Evolutionary conservation across 768 basidiomycete genomes (phyloP).

Genomic region (Leccinellum luteum): DNA sequence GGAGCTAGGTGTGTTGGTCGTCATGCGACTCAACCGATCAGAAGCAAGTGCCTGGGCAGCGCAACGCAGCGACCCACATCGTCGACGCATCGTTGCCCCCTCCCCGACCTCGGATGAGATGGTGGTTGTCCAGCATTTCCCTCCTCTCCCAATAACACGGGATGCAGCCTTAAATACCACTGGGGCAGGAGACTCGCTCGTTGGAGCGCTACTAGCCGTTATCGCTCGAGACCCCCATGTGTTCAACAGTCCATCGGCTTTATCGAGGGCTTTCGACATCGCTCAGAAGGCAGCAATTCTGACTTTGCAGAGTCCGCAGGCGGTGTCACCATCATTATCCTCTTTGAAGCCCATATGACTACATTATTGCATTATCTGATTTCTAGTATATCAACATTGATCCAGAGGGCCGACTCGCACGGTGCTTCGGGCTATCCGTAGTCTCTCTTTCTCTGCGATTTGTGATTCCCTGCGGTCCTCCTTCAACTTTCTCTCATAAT

Average conservation of each 20-base stretch:
- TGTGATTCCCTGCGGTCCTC: conserved; percentile 35
- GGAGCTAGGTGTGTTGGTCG: conserved; percentile 58
- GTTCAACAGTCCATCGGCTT: conserved; percentile 43
- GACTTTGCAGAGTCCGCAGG: conserved; percentile 53
- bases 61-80: conserved; percentile 44
- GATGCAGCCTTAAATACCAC: conserved; percentile 66
- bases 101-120: conserved; percentile 44
- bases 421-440: conserved; percentile 48
- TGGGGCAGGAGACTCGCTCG: conserved; percentile 90
- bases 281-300: conserved; percentile 67
- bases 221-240: conserved; percentile 44
- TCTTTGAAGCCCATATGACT: conserved; percentile 12
- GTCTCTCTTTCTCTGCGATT: conserved; percentile 44
- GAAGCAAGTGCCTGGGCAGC: conserved; percentile 48
- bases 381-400: conserved; percentile 9
- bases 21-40: conserved; percentile 50
- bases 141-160: conserved; percentile 45
- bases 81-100: conserved; percentile 51
- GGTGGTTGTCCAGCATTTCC: conserved; percentile 72
- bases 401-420: conserved; percentile 62
- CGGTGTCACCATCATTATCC: conserved; percentile 67
- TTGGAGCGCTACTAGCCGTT: conserved; percentile 75
- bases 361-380: neutral
- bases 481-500: conserved; percentile 54
- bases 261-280: conserved; percentile 45